These are phyloP conservation scores for Gyrodon lividus DNA, from an alignment of 768 basidiomycete species.

Conservation along the genomic window DNA sequence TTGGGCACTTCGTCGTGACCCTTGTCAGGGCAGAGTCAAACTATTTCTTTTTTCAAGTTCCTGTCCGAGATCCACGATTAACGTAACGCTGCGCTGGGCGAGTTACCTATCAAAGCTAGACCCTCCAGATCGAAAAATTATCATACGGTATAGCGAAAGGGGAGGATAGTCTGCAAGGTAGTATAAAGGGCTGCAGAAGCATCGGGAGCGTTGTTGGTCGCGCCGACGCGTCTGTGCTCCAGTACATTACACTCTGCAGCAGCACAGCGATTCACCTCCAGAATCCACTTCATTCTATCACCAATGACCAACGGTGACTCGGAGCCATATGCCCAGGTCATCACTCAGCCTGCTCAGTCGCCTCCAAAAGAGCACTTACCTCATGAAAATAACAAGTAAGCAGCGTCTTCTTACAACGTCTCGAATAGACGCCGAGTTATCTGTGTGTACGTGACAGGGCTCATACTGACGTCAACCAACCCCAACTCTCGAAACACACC, in stretches of 20 bases:
- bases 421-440: neutral
- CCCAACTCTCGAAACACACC: neutral
- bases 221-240: no score
- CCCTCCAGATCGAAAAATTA: neutral
- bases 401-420: neutral
- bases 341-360: constrained; percentile 16
- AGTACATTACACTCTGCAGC: neutral
- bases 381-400: constrained; percentile 12
- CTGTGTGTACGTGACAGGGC: constrained; percentile 5
- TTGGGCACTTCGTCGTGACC: neutral
- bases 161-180: neutral
- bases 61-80: neutral
- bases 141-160: neutral
- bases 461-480: neutral
- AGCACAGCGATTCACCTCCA: neutral
- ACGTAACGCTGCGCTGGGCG: constrained; percentile 1
- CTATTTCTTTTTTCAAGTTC: neutral
- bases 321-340: neutral
- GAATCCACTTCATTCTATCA: neutral
- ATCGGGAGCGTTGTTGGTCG: no score
- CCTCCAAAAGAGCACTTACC: neutral
- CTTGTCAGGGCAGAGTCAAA: neutral
- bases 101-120: neutral
- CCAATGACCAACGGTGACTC: constrained; percentile 10
- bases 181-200: neutral